Conservation (phyloP, 2,329 filamentous ascomycete genomes). For the Leptographium galeiforme region DNA sequence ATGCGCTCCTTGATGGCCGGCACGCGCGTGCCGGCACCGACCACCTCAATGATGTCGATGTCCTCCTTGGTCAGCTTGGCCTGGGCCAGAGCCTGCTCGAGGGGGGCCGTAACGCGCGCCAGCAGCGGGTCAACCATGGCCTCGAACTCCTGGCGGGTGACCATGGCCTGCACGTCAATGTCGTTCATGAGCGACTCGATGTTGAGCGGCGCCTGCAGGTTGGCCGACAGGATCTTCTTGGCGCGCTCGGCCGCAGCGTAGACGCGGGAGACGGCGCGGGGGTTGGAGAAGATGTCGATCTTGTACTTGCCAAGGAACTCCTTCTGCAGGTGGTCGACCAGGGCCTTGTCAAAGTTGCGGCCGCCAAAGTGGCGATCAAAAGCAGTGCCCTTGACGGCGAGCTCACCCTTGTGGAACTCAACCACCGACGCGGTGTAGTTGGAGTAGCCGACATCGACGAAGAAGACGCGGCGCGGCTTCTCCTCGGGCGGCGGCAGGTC, state of each 20-base stretch:
- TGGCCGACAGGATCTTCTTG: conserved; percentile 96
- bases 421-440: conserved; percentile 91
- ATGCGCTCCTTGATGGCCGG: conserved; percentile 85
- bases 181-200: conserved; percentile 99
- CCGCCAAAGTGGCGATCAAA: conserved; percentile 96
- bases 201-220: conserved; percentile 82
- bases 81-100: conserved; percentile 89
- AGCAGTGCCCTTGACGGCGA: conserved; percentile 81
- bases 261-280: conserved; percentile 79
- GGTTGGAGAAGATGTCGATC: conserved; percentile 84
- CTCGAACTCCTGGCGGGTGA: conserved; percentile 92
- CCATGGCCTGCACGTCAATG: conserved; percentile 73
- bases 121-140: conserved; percentile 77
- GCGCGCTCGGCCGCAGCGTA: conserved; percentile 85
- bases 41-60: conserved; percentile 85
- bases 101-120: conserved; percentile 53
- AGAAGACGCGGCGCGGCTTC: conserved; percentile 79
- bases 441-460: conserved; percentile 91
- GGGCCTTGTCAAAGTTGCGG: conserved; percentile 88
- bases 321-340: conserved; percentile 86
- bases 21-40: conserved; percentile 89
- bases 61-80: conserved; percentile 84
- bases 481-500: conserved; percentile 82
- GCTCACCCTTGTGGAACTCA: conserved; percentile 94
- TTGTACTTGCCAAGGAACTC: conserved; percentile 98